Evolutionary conservation across 2,329 filamentous ascomycete species (phyloP).

Genomic region (Botrytis cinerea): DNA sequence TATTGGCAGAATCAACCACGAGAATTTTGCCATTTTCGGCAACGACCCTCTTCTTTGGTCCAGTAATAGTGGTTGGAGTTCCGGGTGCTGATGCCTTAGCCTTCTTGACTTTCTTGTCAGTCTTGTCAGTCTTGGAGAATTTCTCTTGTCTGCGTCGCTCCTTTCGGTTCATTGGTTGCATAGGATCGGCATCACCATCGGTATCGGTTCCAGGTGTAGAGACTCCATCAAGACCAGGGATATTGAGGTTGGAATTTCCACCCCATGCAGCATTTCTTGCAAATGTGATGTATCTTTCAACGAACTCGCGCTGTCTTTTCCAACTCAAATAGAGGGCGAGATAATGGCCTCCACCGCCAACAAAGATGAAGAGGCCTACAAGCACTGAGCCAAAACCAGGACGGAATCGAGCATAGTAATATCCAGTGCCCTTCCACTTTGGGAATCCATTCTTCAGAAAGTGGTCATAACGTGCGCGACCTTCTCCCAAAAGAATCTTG

Average conservation of each 20-base stretch:
- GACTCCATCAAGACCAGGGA: constrained; percentile 65
- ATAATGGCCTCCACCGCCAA: constrained; percentile 87
- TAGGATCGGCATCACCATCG: constrained; percentile 51
- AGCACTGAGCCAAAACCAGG: constrained; percentile 87
- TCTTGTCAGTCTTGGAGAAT: constrained; percentile 71
- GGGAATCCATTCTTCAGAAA: constrained; percentile 94
- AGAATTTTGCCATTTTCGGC: constrained; percentile 95
- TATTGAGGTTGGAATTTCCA: constrained; percentile 61
- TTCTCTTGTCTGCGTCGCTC: constrained; percentile 88
- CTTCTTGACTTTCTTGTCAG: constrained; percentile 58
- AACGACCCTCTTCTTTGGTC: constrained; percentile 81
- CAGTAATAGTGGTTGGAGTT: constrained; percentile 56
- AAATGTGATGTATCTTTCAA: constrained; percentile 87
- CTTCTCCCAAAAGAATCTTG: constrained; percentile 79
- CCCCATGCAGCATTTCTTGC: constrained; percentile 90
- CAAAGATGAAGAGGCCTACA: constrained; percentile 75
- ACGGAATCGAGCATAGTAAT: constrained; percentile 94
- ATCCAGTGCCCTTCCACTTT: constrained; percentile 93
- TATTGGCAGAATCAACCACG: constrained; percentile 86
- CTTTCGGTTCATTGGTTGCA: constrained; percentile 71
- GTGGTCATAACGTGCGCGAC: constrained; percentile 88
- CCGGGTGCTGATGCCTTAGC: constrained; percentile 45
- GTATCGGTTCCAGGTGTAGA: constrained; percentile 49
- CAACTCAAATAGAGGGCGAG: constrained; percentile 80
- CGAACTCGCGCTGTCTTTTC: constrained; percentile 88